A percentile compares a stretch with the other conserved stretches of the same genome.
Evolutionary conservation across 768 basidiomycete genomes (phyloP).

Genomic region (Trichaptum fuscoviolaceum): DNA sequence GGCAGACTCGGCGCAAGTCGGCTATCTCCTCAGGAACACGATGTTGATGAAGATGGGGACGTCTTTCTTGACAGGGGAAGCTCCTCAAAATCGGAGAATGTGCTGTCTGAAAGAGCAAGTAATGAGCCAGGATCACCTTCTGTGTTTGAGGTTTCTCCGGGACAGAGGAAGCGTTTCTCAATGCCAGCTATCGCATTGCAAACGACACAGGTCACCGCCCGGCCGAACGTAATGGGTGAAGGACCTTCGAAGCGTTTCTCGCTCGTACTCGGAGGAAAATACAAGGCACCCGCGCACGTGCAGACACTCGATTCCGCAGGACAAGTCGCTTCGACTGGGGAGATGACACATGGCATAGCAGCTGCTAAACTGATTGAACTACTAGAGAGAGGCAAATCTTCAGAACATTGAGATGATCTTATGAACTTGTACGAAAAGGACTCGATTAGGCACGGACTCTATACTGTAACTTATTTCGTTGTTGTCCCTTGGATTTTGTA

Average conservation of each 20-base stretch:
- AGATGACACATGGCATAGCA: conserved; percentile 41
- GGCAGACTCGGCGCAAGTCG: background rate
- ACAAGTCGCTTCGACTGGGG: conserved; percentile 19
- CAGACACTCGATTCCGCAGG: conserved; percentile 13
- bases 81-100: background rate
- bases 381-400: conserved; percentile 30
- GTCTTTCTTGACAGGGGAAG: background rate
- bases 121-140: background rate
- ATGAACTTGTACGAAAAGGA: background rate
- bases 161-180: conserved; percentile 59
- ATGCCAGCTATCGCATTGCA: conserved; percentile 74
- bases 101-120: background rate
- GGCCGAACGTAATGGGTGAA: conserved; percentile 33
- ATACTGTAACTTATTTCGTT: background rate
- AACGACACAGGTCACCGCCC: conserved; percentile 62
- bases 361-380: conserved; percentile 51
- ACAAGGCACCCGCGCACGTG: conserved; percentile 9
- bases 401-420: conserved; percentile 14
- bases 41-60: background rate
- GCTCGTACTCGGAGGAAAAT: conserved; percentile 42
- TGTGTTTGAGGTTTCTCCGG: background rate
- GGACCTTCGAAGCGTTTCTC: conserved; percentile 51
- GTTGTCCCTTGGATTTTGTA: background rate
- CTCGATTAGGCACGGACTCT: background rate
- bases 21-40: background rate